phyloP scores from a whole-genome alignment of 208 protist species.

The Crithidia mellificae region DNA sequence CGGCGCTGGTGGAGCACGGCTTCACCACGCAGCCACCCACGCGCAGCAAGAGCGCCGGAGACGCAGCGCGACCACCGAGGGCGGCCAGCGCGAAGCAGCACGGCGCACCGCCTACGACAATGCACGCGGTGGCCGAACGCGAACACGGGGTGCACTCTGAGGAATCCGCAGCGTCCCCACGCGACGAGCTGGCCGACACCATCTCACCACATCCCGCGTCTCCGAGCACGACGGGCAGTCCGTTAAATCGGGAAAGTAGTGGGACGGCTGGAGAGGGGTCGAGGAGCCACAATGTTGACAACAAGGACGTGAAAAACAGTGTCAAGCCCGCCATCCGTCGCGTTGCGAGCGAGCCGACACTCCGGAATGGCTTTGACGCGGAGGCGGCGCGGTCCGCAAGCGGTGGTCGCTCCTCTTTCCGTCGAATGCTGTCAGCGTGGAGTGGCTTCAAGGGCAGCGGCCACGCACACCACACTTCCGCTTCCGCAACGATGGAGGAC shows the following conservation, averaged over 20 bases:
- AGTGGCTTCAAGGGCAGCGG: background rate
- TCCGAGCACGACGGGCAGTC: no score
- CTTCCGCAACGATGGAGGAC: background rate
- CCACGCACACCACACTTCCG: background rate
- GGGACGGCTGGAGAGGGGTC: no score
- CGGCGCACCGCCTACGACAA: background rate
- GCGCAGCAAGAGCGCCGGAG: background rate
- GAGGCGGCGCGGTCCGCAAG: background rate
- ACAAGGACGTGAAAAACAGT: background rate
- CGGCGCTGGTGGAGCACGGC: slow-evolving; percentile 28
- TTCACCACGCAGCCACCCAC: slow-evolving; percentile 3
- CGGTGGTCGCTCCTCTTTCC: slow-evolving; percentile 1
- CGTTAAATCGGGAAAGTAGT: no score
- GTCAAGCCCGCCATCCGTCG: background rate
- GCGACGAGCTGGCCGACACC: background rate
- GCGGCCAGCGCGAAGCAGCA: background rate
- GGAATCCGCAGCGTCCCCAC: background rate
- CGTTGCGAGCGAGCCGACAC: background rate
- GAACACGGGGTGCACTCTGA: background rate
- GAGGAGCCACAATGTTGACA: no score
- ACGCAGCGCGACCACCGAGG: no score
- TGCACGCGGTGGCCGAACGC: background rate
- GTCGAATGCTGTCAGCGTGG: slow-evolving; percentile 14
- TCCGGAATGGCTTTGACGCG: background rate
- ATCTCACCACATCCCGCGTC: background rate